These are phyloP conservation scores for Datisca glomerata DNA, from an alignment of 306 rosid species.

Conservation along the genomic window DNA sequence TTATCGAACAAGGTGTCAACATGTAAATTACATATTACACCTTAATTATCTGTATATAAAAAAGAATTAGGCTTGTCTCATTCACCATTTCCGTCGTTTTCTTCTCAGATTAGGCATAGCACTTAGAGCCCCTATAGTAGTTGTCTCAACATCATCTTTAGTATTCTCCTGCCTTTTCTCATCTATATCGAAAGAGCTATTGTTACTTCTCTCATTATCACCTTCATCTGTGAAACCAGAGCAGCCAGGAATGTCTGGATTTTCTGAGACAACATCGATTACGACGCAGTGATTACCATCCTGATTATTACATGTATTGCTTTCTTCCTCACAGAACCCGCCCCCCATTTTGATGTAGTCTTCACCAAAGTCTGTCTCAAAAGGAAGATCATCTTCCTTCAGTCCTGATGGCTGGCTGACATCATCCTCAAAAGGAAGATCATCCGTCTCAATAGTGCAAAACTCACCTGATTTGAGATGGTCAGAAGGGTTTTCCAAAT, in stretches of 20 bases:
- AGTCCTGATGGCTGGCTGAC: conserved; percentile 12
- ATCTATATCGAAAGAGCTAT: conserved; percentile 14
- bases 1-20: no score
- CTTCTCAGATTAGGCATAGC: conserved; percentile 71
- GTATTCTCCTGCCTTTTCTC: conserved; percentile 18
- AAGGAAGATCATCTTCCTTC: conserved; percentile 10
- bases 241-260: conserved; percentile 7
- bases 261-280: conserved; percentile 8
- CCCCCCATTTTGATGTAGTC: conserved; percentile 45
- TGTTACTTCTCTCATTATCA: conserved; percentile 1
- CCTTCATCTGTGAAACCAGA: conserved; percentile 19
- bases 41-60: no score
- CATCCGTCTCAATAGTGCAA: conserved; percentile 12
- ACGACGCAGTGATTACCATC: conserved; percentile 15
- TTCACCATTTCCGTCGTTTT: conserved; percentile 40
- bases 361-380: conserved; percentile 16
- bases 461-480: conserved; percentile 27
- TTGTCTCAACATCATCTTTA: conserved; percentile 9
- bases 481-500: conserved; percentile 13
- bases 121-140: conserved; percentile 26
- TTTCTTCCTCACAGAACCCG: conserved; percentile 47
- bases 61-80: no score
- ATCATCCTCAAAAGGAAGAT: conserved; percentile 21
- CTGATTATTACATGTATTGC: conserved; percentile 13
- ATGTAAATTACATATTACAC: no score